A percentile compares a stretch with the other conserved stretches of the same genome.
These are phyloP conservation scores for Yamadazyma spencermartinsiae DNA, from an alignment of 1,139 yeast genomes.

Conservation along the genomic window DNA sequence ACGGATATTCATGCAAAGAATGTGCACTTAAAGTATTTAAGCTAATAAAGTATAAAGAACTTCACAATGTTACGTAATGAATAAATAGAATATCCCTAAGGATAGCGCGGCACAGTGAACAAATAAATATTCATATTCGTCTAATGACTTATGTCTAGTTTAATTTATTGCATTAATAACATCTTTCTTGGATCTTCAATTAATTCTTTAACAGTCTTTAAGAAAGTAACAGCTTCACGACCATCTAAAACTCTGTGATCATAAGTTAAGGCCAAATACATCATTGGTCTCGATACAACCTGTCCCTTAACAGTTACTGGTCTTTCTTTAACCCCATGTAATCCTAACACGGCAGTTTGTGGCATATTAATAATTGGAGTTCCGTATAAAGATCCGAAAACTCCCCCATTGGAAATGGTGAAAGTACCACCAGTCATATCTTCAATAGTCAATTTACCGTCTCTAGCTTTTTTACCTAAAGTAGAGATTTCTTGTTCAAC, in stretches of 20 bases:
- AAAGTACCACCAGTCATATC: constrained; percentile 99
- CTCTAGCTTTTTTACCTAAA: constrained; percentile 93
- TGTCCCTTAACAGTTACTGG: constrained; percentile 96
- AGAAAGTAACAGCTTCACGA: constrained; percentile 97
- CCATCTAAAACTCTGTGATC: constrained; percentile 99
- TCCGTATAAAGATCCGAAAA: constrained; percentile 95
- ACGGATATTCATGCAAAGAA: constrained; percentile 6
- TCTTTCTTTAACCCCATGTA: constrained; percentile 97
- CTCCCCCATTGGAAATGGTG: constrained; percentile 99
- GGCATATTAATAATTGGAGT: constrained; percentile 99
- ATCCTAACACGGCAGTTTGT: constrained; percentile 96
- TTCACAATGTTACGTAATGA: constrained; percentile 1
- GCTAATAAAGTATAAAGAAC: background rate
- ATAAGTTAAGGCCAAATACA: constrained; percentile 97
- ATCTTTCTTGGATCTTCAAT: constrained; percentile 99
- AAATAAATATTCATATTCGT: too few species aligned
- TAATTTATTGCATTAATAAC: constrained; percentile 61
- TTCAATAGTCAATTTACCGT: constrained; percentile 92
- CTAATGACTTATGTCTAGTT: background rate
- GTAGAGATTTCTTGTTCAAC: constrained; percentile 82
- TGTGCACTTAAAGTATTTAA: constrained; percentile 3
- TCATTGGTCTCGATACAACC: constrained; percentile 97
- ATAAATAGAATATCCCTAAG: background rate
- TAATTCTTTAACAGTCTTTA: constrained; percentile 92
- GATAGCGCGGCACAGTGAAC: background rate